A percentile compares a stretch with the other conserved stretches of the same genome.
phyloP scores from a whole-genome alignment of 179 eudicot species.

The Nepenthes alata region DNA sequence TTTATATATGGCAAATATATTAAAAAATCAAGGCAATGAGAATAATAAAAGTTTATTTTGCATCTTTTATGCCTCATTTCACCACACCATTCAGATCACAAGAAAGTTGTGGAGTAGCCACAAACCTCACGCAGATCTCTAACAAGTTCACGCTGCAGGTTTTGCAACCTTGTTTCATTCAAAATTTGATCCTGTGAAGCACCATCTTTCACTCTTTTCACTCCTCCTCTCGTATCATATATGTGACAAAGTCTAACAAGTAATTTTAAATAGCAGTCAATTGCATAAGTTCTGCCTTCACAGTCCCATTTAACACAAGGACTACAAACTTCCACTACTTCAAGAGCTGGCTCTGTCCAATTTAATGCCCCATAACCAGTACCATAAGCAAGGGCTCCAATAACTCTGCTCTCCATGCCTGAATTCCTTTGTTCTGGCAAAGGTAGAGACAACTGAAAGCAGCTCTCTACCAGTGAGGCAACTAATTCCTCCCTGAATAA shows the following conservation, averaged over 20 bases:
- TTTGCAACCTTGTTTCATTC: conserved; percentile 88
- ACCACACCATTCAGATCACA: neutral
- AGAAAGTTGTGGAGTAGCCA: neutral
- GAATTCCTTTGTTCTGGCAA: conserved; percentile 90
- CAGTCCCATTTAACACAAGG: conserved; percentile 99
- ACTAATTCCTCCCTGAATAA: conserved; percentile 95
- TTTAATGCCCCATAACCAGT: conserved; percentile 98
- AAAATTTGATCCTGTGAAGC: conserved; percentile 97
- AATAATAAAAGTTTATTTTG: too few species aligned
- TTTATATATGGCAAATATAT: too few species aligned
- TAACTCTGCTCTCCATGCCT: conserved; percentile 96
- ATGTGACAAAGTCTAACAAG: conserved; percentile 95
- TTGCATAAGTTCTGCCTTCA: conserved; percentile 92
- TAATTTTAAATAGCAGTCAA: conserved; percentile 92
- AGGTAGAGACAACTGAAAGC: conserved; percentile 93
- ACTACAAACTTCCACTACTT: conserved; percentile 95
- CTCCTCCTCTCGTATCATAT: conserved; percentile 96
- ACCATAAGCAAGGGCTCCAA: conserved; percentile 98
- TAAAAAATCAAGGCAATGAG: too few species aligned
- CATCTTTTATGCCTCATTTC: too few species aligned
- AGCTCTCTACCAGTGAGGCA: conserved; percentile 89
- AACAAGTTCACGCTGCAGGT: conserved; percentile 86
- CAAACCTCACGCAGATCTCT: conserved; percentile 83
- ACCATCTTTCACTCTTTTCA: conserved; percentile 91
- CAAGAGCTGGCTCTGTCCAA: conserved; percentile 96